These are phyloP conservation scores for Capsicum rhomboideum DNA, from an alignment of 257 asterid genomes.

Conservation along the genomic window DNA sequence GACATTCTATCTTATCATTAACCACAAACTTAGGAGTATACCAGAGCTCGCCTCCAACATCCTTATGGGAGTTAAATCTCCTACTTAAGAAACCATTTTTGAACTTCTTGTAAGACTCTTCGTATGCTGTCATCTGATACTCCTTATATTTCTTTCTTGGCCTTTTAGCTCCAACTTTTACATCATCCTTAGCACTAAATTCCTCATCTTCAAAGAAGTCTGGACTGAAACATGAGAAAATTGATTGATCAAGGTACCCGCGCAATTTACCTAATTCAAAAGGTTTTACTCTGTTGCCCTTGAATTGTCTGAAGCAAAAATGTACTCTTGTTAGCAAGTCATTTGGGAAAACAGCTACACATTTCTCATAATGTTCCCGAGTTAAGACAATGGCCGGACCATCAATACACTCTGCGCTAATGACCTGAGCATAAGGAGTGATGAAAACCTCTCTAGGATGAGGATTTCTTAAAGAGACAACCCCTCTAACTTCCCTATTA, in stretches of 20 bases:
- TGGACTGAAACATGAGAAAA: conserved; percentile 86
- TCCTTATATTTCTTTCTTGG: conserved; percentile 41
- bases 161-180: conserved; percentile 68
- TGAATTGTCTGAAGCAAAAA: conserved; percentile 84
- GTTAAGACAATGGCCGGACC: conserved; percentile 90
- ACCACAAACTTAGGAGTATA: conserved; percentile 25
- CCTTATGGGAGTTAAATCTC: conserved; percentile 37
- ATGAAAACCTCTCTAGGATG: conserved; percentile 92
- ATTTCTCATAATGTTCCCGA: conserved; percentile 79
- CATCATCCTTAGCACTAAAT: conserved; percentile 61
- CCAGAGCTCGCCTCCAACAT: conserved; percentile 27
- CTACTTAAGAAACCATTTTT: conserved; percentile 26
- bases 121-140: conserved; percentile 34
- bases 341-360: conserved; percentile 65
- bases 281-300: conserved; percentile 69
- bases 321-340: conserved; percentile 65
- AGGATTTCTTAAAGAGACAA: conserved; percentile 47
- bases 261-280: conserved; percentile 72
- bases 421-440: conserved; percentile 82
- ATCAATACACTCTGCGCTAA: conserved; percentile 95
- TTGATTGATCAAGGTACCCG: conserved; percentile 73
- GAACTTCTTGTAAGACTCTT: conserved; percentile 36
- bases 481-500: conserved; percentile 73
- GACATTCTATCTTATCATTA: conserved; percentile 70
- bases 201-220: conserved; percentile 90